Evolutionary conservation across 202 grass and related monocot genomes (phyloP), one percentile per base, ranked within the genome.

Genomic region (Bolboschoenoplectus hybrid): DNA sequence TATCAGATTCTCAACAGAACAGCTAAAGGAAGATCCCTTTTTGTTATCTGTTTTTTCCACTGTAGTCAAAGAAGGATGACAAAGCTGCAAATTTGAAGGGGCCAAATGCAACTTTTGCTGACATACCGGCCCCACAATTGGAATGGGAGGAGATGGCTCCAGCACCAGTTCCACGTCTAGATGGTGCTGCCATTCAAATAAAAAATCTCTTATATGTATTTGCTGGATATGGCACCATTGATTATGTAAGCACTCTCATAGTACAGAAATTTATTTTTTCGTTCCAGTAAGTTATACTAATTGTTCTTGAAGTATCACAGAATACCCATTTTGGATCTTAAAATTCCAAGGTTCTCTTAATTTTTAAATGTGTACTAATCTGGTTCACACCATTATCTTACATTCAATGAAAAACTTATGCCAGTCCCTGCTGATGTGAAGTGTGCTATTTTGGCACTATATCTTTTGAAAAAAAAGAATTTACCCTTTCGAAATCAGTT

Each of bases 171-270:
- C 81, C 67, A 66, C 97, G 97, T 74, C 86, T 97, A 83, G 97
- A 99, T 34, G 92, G 97, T 0, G 97, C 97, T 84, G 97, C 97
- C 87, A 94, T 99, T 81, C 97, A 97, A 82, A 94, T 94, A 85
- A 99, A 93, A 88, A 84, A 94, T 91, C 92, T 92, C 44, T 89
- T 99, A 70, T 97, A 89, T 87, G 93, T 99, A 26, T 99, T 94
- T 94, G 97, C 97, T 89, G 97, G 97, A 89, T 99, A 99, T 89
- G 92, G 91, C 70, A 96, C 92, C 69, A 99, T 99, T 72, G 88
- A 99, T 66, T 63, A 94, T 91, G 97, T 99, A 90, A 96, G 93
- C 60, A 89, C 57, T 11, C 36, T 62, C 26, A 16, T 43, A 39
- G 35, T 70, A 45, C 72, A 83, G 45, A 84, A 78, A 71, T 5